These are phyloP conservation scores for Pythium myriotylum DNA, from an alignment of 352 stramenopile genomes.

Conservation along the genomic window DNA sequence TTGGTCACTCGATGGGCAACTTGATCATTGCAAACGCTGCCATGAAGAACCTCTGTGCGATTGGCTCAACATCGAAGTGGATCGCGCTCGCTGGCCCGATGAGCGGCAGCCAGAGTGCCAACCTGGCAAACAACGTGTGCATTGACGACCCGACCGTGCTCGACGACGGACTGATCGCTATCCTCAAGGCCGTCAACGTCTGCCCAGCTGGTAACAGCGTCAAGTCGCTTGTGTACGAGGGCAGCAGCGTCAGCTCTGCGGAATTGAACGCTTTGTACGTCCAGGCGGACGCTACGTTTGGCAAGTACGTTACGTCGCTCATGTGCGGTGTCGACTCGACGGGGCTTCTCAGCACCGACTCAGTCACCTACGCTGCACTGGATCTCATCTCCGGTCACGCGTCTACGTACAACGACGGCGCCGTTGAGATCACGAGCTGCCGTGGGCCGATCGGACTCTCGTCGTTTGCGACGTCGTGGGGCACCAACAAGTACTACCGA, in stretches of 20 bases:
- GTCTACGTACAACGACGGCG: constrained; percentile 29
- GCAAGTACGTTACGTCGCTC: constrained; percentile 6
- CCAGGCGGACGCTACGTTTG: constrained; percentile 5
- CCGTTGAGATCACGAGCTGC: constrained; percentile 33
- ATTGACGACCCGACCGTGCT: background rate
- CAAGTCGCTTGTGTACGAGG: background rate
- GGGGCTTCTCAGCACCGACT: constrained; percentile 10
- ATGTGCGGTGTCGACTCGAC: constrained; percentile 32
- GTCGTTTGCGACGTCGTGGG: constrained; percentile 13
- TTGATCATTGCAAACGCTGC: constrained; percentile 26
- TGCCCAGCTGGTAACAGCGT: constrained; percentile 1
- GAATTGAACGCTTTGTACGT: constrained; percentile 18
- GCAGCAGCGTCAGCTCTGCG: background rate
- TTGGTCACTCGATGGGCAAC: constrained; percentile 42
- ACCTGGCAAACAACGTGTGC: constrained; percentile 3
- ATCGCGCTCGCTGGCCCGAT: constrained; percentile 34
- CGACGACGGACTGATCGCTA: background rate
- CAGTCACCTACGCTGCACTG: constrained; percentile 2
- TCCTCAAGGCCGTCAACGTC: background rate
- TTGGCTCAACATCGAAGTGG: constrained; percentile 27
- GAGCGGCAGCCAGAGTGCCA: constrained; percentile 17
- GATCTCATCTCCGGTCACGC: constrained; percentile 12
- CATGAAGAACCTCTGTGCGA: constrained; percentile 20
- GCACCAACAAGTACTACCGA: constrained; percentile 27
- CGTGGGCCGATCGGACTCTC: constrained; percentile 17